A percentile compares a stretch with the other conserved stretches of the same genome.
Conservation (phyloP, 2,329 filamentous ascomycete genomes). For the Fusarium haematococcum region DNA sequence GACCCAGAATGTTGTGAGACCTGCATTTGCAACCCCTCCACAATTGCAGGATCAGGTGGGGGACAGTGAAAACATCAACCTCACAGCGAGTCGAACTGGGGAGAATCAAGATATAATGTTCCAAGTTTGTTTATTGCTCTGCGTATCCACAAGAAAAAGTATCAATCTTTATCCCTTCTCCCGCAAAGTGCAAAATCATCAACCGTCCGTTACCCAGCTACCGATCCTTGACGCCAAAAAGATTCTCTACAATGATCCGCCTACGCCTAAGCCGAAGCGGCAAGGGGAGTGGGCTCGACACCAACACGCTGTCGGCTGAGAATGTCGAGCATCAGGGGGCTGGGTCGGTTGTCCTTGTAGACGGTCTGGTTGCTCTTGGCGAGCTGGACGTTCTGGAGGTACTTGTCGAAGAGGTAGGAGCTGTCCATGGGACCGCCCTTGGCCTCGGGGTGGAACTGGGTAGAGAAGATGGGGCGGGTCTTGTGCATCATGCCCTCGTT, state of each 20-base stretch:
- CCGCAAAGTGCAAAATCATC: conserved; percentile 2
- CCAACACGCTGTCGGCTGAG: conserved; percentile 95
- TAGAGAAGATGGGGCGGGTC: conserved; percentile 95
- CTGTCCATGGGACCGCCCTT: conserved; percentile 98
- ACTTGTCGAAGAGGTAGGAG: conserved; percentile 96
- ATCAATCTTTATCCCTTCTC: conserved; percentile 22
- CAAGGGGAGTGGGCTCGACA: conserved; percentile 75
- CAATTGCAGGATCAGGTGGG: neutral
- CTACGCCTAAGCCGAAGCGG: conserved; percentile 60
- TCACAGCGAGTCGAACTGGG: neutral
- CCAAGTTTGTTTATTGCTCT: conserved; percentile 3
- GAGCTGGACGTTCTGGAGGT: conserved; percentile 87
- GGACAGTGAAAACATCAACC: neutral
- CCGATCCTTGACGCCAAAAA: conserved; percentile 30
- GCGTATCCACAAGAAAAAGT: conserved; percentile 5
- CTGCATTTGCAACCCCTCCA: neutral
- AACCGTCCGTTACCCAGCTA: conserved; percentile 24
- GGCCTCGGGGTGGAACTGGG: conserved; percentile 98
- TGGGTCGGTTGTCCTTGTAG: conserved; percentile 88
- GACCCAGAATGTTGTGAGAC: neutral
- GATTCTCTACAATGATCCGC: conserved; percentile 8
- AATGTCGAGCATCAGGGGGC: conserved; percentile 88
- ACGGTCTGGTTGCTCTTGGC: conserved; percentile 87
- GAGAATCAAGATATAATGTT: neutral
- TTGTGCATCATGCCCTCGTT: conserved; percentile 99